Evolutionary conservation across 345 rosid genomes (phyloP).

Genomic region (Eucalyptus sp.): DNA sequence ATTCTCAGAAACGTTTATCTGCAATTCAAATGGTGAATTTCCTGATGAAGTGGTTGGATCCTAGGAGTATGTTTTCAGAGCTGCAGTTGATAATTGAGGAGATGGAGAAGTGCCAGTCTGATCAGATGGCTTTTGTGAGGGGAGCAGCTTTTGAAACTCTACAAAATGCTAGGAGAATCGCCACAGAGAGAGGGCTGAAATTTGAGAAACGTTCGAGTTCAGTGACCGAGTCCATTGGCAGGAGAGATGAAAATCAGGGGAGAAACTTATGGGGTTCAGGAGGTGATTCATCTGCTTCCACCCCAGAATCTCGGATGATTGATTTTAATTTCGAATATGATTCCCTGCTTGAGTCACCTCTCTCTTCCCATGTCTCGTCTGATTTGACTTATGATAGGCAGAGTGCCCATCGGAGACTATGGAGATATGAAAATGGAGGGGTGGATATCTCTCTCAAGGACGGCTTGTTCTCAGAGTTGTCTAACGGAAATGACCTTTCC

Average conservation of each 20-base stretch:
- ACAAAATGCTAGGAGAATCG: constrained; percentile 65
- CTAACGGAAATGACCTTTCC: constrained; percentile 16
- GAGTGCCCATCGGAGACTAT: constrained; percentile 58
- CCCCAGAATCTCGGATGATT: constrained; percentile 80
- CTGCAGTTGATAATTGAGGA: constrained; percentile 56
- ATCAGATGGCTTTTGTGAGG: constrained; percentile 80
- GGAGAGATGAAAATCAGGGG: constrained; percentile 17
- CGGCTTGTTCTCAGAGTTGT: constrained; percentile 54
- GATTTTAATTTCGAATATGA: constrained; percentile 47
- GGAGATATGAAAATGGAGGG: constrained; percentile 41
- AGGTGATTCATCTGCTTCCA: constrained; percentile 37
- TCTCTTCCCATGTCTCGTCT: constrained; percentile 31
- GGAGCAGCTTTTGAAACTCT: constrained; percentile 91
- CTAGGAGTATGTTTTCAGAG: constrained; percentile 65
- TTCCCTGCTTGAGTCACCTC: constrained; percentile 45
- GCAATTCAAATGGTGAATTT: constrained; percentile 90
- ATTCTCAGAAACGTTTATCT: constrained; percentile 76
- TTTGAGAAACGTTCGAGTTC: constrained; percentile 51
- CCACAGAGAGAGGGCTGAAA: constrained; percentile 35
- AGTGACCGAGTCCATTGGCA: constrained; percentile 55
- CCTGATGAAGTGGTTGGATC: constrained; percentile 75
- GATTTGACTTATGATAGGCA: constrained; percentile 27
- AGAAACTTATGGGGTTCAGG: constrained; percentile 6
- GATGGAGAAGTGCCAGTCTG: constrained; percentile 81
- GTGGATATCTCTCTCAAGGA: constrained; percentile 66